Conservation (phyloP, 2,329 filamentous ascomycete species). For the Pestalotiopsis sp. region DNA sequence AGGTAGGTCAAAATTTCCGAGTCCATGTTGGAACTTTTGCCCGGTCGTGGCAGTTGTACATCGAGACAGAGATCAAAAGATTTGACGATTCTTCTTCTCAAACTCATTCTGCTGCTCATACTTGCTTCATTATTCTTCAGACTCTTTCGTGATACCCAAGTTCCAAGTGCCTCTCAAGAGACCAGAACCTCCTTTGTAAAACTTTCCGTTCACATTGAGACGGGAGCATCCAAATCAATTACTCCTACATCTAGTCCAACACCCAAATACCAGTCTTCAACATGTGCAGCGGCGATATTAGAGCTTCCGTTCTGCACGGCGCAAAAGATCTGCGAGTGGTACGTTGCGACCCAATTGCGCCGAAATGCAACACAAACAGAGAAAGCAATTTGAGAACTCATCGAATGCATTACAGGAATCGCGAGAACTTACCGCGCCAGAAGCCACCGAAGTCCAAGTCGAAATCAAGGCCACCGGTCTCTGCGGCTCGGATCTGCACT, state of each 20-base stretch:
- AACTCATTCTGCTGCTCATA: neutral
- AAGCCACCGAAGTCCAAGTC: slow-evolving; percentile 61
- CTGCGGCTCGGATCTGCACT: slow-evolving; percentile 69
- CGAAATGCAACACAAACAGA: neutral
- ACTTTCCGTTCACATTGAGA: neutral
- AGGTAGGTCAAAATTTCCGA: slow-evolving; percentile 6
- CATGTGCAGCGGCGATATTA: slow-evolving; percentile 34
- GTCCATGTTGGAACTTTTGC: neutral
- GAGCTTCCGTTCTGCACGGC: slow-evolving; percentile 58
- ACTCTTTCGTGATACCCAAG: neutral
- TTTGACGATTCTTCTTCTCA: neutral
- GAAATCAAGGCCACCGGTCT: slow-evolving; percentile 64
- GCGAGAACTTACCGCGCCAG: slow-evolving; percentile 55
- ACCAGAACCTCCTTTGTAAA: neutral
- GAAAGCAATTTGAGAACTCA: neutral
- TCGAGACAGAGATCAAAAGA: neutral
- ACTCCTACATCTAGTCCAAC: neutral
- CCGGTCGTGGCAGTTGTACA: neutral
- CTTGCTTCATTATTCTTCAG: neutral
- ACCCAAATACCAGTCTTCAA: neutral
- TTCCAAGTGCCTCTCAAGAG: neutral
- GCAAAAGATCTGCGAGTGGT: slow-evolving; percentile 53
- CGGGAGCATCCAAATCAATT: neutral
- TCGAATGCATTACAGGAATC: slow-evolving; percentile 48
- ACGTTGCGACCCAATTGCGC: slow-evolving; percentile 23